Evolutionary conservation across 768 basidiomycete genomes (phyloP).

Genomic region (Lyophyllum decastes): DNA sequence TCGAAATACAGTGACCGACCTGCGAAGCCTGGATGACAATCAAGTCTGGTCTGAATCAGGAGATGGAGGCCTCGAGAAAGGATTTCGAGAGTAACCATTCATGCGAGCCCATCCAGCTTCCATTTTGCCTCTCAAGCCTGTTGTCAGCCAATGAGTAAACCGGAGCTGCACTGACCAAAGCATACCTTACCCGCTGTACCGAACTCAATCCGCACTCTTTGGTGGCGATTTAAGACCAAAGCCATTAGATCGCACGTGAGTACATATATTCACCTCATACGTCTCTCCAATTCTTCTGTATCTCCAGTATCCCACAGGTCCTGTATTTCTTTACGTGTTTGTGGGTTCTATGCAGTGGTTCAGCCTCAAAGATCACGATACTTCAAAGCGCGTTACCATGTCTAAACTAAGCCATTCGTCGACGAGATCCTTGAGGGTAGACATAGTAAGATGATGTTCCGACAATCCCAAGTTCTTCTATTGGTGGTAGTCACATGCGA

Average conservation of each 20-base stretch:
- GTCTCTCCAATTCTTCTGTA: constrained; percentile 49
- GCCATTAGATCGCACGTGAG: neutral
- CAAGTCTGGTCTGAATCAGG: constrained; percentile 45
- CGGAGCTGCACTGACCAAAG: neutral
- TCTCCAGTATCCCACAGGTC: constrained; percentile 43
- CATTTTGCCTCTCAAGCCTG: constrained; percentile 81
- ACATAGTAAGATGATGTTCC: constrained; percentile 4
- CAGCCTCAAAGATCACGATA: neutral
- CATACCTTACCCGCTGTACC: constrained; percentile 72
- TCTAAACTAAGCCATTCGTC: constrained; percentile 40
- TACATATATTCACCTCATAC: constrained; percentile 47
- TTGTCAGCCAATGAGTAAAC: neutral
- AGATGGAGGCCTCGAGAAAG: neutral
- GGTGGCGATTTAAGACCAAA: neutral
- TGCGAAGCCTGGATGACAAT: constrained; percentile 83
- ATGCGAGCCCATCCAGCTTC: constrained; percentile 90
- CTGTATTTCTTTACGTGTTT: constrained; percentile 51
- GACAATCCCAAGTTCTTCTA: neutral
- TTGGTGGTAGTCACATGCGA: neutral
- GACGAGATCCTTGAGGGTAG: constrained; percentile 38
- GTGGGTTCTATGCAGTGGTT: constrained; percentile 42
- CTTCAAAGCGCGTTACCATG: constrained; percentile 23
- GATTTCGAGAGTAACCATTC: constrained; percentile 54
- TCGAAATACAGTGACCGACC: constrained; percentile 33
- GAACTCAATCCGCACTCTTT: constrained; percentile 76